Conservation (phyloP, 2,329 filamentous ascomycete genomes). For the Alternaria sp. region DNA sequence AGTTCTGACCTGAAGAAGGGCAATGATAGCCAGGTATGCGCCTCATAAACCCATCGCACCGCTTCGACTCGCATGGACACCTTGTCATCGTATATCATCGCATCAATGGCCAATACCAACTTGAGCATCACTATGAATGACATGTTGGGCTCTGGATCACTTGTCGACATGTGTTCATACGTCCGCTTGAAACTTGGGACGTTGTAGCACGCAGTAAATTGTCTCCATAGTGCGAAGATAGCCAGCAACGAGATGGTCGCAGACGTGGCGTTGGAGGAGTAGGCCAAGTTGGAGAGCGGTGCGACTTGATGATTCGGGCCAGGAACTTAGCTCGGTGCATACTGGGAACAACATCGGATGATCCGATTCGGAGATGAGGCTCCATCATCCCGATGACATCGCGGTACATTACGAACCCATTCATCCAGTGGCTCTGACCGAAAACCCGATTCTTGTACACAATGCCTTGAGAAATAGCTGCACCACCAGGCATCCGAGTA, state of each 20-base stretch:
- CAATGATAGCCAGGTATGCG: conserved; percentile 63
- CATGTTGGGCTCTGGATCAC: conserved; percentile 42
- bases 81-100: conserved; percentile 59
- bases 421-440: conserved; percentile 67
- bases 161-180: conserved; percentile 62
- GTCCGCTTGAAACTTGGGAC: conserved; percentile 60
- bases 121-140: conserved; percentile 66
- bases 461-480: conserved; percentile 54
- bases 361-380: conserved; percentile 50
- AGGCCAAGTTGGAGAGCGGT: conserved; percentile 61
- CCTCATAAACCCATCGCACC: conserved; percentile 66
- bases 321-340: conserved; percentile 64
- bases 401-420: conserved; percentile 54
- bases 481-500: conserved; percentile 41
- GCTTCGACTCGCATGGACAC: conserved; percentile 62
- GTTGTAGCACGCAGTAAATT: conserved; percentile 62
- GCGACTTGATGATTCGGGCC: conserved; percentile 62
- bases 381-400: conserved; percentile 59
- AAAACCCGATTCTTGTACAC: conserved; percentile 66
- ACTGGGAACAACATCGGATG: conserved; percentile 46
- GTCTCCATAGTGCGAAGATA: conserved; percentile 62
- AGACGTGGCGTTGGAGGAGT: conserved; percentile 52
- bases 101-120: conserved; percentile 66
- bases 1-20: conserved; percentile 64
- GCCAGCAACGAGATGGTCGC: conserved; percentile 59